Evolutionary conservation across 2,329 filamentous ascomycete species (phyloP), one percentile per base, ranked within the genome.

Genomic region (Verticillium albo-atrum): DNA sequence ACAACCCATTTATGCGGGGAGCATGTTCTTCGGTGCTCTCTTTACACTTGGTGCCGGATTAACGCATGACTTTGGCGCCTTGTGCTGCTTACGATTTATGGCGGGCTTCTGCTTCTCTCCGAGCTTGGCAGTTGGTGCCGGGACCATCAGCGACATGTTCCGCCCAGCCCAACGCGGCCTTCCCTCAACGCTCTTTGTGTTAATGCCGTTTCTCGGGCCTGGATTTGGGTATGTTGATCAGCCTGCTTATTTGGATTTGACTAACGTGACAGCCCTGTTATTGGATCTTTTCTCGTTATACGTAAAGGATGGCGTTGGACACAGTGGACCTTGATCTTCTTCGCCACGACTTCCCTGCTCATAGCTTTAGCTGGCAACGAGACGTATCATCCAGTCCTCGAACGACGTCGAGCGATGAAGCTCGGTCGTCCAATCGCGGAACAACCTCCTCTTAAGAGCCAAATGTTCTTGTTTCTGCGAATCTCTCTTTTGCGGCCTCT

Each of bases 11-110:
- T 87, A 85, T 67, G 58, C 79, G 1, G 64, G 73, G 2, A 75
- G 76, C 0, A 68, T 79, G 2, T 77, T 79, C 0, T 64, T 83
- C 0, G 82, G 81, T 3, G 76, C 78, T 2, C 66, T 87, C 0
- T 89, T 88, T 66, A 81, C 79, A 0, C 67, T 87, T 1, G 85
- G 84, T 3, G 77, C 79, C 0, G 84, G 80, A 0, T 76, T 84
- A 34, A 76, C 80, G 0, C 73, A 78, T 25, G 78, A 70, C 32
- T 81, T 88, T 17, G 79, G 72, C 0, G 77, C 74, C 0, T 65
- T 89, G 2, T 77, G 79, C 55, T 70, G 86, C 9, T 73, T 84
- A 27, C 76, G 86, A 2, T 87, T 87, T 70, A 74, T 87, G 54
- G 79, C 82, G 1, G 83, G 82, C 0, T 76, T 86, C 35, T 80